Evolutionary conservation across 768 basidiomycete genomes (phyloP).

Genomic region (Pseudohyphozyma bogoriensis): DNA sequence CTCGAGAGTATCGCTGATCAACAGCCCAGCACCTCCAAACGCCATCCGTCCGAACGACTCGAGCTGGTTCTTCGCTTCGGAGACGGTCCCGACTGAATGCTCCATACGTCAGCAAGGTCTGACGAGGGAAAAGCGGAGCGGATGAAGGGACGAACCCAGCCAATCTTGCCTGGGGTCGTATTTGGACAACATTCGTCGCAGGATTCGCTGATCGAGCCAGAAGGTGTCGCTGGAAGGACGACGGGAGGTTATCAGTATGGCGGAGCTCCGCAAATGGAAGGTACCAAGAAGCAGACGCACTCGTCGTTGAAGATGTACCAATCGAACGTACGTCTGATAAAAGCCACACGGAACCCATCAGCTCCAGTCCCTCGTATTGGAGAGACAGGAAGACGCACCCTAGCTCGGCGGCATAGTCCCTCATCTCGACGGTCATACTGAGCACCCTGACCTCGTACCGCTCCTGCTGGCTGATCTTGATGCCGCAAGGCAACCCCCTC

Average conservation of each 20-base stretch:
- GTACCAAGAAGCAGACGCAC: background rate
- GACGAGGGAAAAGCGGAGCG: background rate
- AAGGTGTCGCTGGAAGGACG: slow-evolving; percentile 23
- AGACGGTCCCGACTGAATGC: slow-evolving; percentile 16
- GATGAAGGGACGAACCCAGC: slow-evolving; percentile 8
- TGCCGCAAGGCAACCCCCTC: slow-evolving; percentile 8
- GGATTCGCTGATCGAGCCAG: slow-evolving; percentile 25
- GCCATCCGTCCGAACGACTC: slow-evolving; percentile 26
- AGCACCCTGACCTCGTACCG: slow-evolving; percentile 31
- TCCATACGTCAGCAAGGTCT: background rate
- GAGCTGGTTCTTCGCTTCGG: slow-evolving; percentile 23
- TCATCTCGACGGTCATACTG: slow-evolving; percentile 25
- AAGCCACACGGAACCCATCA: background rate
- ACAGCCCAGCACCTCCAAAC: slow-evolving; percentile 28
- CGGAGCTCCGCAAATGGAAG: background rate
- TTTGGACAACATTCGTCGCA: slow-evolving; percentile 19
- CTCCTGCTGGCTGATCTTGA: slow-evolving; percentile 15
- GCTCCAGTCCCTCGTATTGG: too few relatives aligned
- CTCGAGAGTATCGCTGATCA: slow-evolving; percentile 9
- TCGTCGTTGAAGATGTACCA: slow-evolving; percentile 32
- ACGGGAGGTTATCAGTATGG: too few relatives aligned
- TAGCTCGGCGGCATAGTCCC: slow-evolving; percentile 11
- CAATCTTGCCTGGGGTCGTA: slow-evolving; percentile 15
- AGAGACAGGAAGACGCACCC: background rate
- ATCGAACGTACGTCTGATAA: slow-evolving; percentile 5